Base-by-base conservation (phyloP, 192 early-diverging fungal genomes). In the Umbelopsis vinacea region DNA sequence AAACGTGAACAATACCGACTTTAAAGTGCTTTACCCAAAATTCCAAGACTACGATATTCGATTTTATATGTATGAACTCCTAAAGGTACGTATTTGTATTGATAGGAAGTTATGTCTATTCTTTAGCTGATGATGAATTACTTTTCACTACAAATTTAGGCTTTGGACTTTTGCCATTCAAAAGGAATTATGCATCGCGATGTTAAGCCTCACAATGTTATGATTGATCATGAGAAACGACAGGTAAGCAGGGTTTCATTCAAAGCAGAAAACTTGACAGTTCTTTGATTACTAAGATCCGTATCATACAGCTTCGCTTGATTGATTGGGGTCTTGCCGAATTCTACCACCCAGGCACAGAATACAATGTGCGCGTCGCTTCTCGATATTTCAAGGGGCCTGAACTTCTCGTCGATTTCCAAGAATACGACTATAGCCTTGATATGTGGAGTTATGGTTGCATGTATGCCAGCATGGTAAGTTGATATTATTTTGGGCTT, bases 281-380 rank as follows among this genome's bases (percentile, higher is more conserved):
- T 45, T 66, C 14, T 9, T 33, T 2, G 21, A 19, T 33, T 19
- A 75, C 70, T 33, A 23, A 45, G 3, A 74, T 67, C 35, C 24
- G 19, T 35, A 38, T 43, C 46, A 29, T 29, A 29, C 84, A 96
- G 87, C 84, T 98, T 66, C 88, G 96, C 46, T 86, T 98, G 78
- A 97, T 98, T 76, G 98, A 99, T 85, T 99, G 98, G 96, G 98
- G 98, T 24, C 82, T 99, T 72, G 97, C 98, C 46, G 98, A 99
- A 81, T 99, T 99, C 74, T 99, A 99, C 82, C 95, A 98, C 67
- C 96, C 97, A 19, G 95, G 93, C 46, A 95, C 91, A 46, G 93
- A 95, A 69, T 98, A 98, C 85, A 99, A 98, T 76, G 98, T 99
- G 38, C 89, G 98, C 47, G 98, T 99, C 7, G 98, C 98, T 24